phyloP scores from a whole-genome alignment of 495 filamentous ascomycete genomes.

The Articulospora tetracladia region DNA sequence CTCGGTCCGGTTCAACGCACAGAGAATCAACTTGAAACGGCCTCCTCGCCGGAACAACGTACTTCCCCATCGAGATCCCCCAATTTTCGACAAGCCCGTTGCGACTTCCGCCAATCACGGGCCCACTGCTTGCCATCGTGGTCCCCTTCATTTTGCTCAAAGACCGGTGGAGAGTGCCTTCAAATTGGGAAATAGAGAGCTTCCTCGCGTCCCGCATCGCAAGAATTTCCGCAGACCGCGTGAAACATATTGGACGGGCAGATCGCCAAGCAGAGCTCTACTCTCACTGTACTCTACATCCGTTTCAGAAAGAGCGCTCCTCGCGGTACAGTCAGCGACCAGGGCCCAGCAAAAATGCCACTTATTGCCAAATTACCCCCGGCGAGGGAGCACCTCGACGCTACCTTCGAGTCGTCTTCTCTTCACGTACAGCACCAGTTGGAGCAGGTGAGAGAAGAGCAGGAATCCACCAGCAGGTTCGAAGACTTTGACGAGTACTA shows the following conservation, averaged over 20 bases:
- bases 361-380: constrained; percentile 15
- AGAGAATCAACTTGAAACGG: constrained; percentile 2
- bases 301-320: not conserved
- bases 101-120: not conserved
- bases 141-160: constrained; percentile 5
- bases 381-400: constrained; percentile 7
- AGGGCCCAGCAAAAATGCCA: constrained; percentile 3
- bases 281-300: not conserved
- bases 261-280: not conserved
- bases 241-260: not conserved
- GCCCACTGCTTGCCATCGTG: not conserved
- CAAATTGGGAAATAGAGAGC: not conserved
- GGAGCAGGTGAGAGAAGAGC: constrained; percentile 8
- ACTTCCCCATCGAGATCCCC: not conserved
- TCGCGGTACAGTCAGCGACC: not conserved
- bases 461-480: constrained; percentile 13
- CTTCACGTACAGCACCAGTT: constrained; percentile 5
- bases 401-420: not conserved
- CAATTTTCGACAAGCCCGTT: not conserved
- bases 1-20: not conserved
- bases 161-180: not conserved
- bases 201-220: not conserved
- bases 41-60: not conserved
- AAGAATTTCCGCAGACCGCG: not conserved
- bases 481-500: constrained; percentile 17